These are phyloP conservation scores for Brassica juncea DNA, from an alignment of 345 rosid species.

Conservation along the genomic window DNA sequence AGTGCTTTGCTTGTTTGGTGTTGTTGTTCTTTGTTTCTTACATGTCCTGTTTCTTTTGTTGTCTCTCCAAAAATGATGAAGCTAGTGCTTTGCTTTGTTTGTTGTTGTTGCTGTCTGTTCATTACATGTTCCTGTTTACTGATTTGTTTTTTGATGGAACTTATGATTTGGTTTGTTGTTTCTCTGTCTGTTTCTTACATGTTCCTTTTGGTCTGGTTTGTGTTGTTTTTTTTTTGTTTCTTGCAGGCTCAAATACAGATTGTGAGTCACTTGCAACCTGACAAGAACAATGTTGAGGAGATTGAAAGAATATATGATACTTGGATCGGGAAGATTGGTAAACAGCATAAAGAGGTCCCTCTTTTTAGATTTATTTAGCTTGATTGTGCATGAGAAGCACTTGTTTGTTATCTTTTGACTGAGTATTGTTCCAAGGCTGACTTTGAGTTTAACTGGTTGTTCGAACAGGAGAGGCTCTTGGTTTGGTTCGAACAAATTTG, in stretches of 20 bases:
- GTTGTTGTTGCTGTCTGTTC: not conserved
- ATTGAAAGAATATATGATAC: constrained; percentile 56
- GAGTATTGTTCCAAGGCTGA: constrained; percentile 1
- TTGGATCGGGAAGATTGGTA: constrained; percentile 70
- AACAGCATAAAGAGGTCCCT: constrained; percentile 49
- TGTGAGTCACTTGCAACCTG: constrained; percentile 47
- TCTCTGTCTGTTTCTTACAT: not conserved
- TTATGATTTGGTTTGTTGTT: not conserved
- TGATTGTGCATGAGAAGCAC: not conserved
- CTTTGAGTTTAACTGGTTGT: constrained; percentile 8
- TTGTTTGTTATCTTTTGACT: not conserved
- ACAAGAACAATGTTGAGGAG: constrained; percentile 30
- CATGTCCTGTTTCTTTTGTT: not conserved
- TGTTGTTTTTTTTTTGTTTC: constrained; percentile 2
- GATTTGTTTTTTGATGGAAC: not conserved
- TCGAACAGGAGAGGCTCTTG: constrained; percentile 54
- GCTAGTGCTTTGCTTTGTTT: not conserved
- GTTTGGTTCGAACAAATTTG: constrained; percentile 72
- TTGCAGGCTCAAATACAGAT: constrained; percentile 66
- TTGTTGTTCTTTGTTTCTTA: not conserved
- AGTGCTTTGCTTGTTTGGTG: not conserved
- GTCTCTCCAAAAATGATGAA: not conserved
- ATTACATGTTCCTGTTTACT: not conserved
- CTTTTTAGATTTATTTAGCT: not conserved
- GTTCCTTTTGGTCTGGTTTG: not conserved